Evolutionary conservation across 305 asterid genomes (phyloP).

Genomic region (Fraxinus angustifolia): DNA sequence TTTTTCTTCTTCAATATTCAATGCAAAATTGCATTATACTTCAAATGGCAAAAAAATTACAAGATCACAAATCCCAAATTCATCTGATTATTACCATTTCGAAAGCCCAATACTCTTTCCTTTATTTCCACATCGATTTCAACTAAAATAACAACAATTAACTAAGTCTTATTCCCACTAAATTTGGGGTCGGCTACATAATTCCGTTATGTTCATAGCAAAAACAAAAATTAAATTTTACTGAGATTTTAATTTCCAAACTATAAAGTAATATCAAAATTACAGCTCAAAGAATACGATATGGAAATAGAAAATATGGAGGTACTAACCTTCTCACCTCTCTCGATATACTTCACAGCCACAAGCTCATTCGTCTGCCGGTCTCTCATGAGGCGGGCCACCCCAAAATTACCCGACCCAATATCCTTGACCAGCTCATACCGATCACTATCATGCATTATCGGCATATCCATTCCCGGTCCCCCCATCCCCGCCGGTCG

Average conservation of each 20-base stretch:
- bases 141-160: background rate
- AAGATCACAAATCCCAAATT: background rate
- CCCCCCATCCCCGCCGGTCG: conserved; percentile 53
- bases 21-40: background rate
- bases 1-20: background rate
- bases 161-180: background rate
- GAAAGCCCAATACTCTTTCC: background rate
- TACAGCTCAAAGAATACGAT: background rate
- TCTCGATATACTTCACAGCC: conserved; percentile 96
- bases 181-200: background rate
- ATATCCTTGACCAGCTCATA: conserved; percentile 84
- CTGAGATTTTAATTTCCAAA: background rate
- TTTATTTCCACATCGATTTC: background rate
- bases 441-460: conserved; percentile 86
- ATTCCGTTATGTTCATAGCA: background rate
- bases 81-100: background rate
- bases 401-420: conserved; percentile 96
- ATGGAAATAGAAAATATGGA: background rate
- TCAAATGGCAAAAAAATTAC: background rate
- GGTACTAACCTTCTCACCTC: conserved; percentile 81
- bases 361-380: conserved; percentile 79
- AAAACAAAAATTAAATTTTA: background rate
- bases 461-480: conserved; percentile 82
- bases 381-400: conserved; percentile 90
- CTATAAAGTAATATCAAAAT: background rate